Conservation (phyloP, 2,329 filamentous ascomycete genomes). For the Pezicula carpinea region DNA sequence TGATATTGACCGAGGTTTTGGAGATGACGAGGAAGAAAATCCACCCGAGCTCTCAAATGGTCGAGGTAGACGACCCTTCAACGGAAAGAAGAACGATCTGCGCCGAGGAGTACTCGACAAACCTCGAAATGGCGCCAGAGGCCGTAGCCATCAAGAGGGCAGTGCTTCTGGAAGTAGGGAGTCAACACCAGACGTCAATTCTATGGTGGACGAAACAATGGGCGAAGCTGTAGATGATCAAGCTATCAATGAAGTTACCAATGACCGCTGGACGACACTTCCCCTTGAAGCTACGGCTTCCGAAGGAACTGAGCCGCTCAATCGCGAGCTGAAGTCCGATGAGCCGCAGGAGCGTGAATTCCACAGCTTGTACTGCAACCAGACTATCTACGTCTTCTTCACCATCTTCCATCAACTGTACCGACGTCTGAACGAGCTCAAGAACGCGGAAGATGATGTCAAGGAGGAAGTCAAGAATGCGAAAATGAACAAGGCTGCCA, state of each 20-base stretch:
- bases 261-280: conserved; percentile 61
- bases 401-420: conserved; percentile 91
- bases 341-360: conserved; percentile 75
- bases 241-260: conserved; percentile 56
- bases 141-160: conserved; percentile 71
- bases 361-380: conserved; percentile 89
- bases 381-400: conserved; percentile 91
- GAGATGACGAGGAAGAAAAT: conserved; percentile 75
- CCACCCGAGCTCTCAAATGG: conserved; percentile 68
- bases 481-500: conserved; percentile 72
- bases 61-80: conserved; percentile 54
- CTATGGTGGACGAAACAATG: conserved; percentile 73
- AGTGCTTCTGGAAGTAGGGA: conserved; percentile 82
- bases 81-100: conserved; percentile 74
- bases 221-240: conserved; percentile 55
- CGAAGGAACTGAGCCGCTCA: conserved; percentile 48
- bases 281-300: conserved; percentile 49
- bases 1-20: conserved; percentile 65
- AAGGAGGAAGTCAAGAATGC: conserved; percentile 69
- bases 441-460: conserved; percentile 71
- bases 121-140: conserved; percentile 64
- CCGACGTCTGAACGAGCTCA: conserved; percentile 76
- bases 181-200: conserved; percentile 80
- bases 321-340: conserved; percentile 66
- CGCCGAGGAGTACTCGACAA: conserved; percentile 83